Conservation (phyloP, 306 rosid genomes). For the Phaseolus lunatus region DNA sequence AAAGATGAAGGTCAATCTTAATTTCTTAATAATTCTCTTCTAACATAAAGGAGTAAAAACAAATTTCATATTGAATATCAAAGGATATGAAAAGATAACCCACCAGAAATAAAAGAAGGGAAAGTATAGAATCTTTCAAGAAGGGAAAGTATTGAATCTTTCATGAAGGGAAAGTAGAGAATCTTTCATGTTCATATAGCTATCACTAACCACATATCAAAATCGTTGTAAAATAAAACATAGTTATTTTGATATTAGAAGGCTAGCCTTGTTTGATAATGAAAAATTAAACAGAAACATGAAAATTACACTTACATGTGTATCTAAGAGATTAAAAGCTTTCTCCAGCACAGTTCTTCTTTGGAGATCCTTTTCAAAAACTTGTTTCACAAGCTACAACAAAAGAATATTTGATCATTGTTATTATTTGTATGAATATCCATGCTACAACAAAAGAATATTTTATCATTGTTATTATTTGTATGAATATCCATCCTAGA, state of each 20-base stretch:
- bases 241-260: constrained; percentile 23
- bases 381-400: constrained; percentile 85
- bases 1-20: constrained; percentile 9
- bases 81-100: constrained; percentile 9
- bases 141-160: too few relatives aligned
- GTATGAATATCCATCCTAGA: constrained; percentile 39
- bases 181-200: constrained; percentile 7
- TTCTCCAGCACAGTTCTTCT: constrained; percentile 74
- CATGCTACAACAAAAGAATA: constrained; percentile 44
- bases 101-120: constrained; percentile 26
- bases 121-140: neutral
- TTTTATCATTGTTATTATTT: constrained; percentile 39
- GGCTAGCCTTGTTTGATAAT: neutral
- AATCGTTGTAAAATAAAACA: constrained; percentile 14
- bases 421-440: constrained; percentile 39
- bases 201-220: constrained; percentile 12
- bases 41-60: neutral
- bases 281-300: constrained; percentile 22
- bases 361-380: constrained; percentile 68
- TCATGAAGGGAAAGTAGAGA: too few relatives aligned
- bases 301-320: constrained; percentile 59
- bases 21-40: neutral
- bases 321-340: constrained; percentile 81
- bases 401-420: constrained; percentile 45
- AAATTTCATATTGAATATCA: neutral